These are phyloP conservation scores for Hypoxylon perforatum DNA, from an alignment of 495 filamentous ascomycete species.

Conservation along the genomic window DNA sequence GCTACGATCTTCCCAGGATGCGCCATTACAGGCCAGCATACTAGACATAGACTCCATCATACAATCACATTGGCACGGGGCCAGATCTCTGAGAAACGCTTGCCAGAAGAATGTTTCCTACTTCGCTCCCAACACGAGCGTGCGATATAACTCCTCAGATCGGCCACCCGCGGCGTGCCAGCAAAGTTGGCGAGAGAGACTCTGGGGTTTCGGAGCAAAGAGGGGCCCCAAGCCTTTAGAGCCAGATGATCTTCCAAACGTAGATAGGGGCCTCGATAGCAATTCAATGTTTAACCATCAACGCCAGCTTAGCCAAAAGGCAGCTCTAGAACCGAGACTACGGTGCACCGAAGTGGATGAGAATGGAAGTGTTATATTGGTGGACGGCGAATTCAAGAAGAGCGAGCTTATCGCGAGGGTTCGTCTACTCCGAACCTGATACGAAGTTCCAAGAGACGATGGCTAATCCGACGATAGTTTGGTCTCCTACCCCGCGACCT, in stretches of 20 bases:
- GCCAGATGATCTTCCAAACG: slow-evolving; percentile 64
- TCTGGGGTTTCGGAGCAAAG: slow-evolving; percentile 59
- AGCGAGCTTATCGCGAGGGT: slow-evolving; percentile 96
- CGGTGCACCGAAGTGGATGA: slow-evolving; percentile 95
- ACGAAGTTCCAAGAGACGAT: not conserved
- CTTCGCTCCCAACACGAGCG: slow-evolving; percentile 19
- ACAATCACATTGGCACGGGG: slow-evolving; percentile 34
- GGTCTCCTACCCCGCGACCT: slow-evolving; percentile 95
- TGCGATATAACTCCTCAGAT: slow-evolving; percentile 51
- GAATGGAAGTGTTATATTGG: slow-evolving; percentile 91
- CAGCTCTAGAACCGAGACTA: slow-evolving; percentile 81
- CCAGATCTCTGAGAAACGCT: slow-evolving; percentile 6
- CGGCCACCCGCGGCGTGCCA: slow-evolving; percentile 53
- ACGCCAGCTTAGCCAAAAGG: slow-evolving; percentile 73
- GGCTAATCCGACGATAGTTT: slow-evolving; percentile 69
- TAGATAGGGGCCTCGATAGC: slow-evolving; percentile 59
- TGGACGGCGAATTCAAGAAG: slow-evolving; percentile 97
- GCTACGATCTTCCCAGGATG: slow-evolving; percentile 23
- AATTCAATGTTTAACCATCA: slow-evolving; percentile 67
- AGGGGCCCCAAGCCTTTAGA: slow-evolving; percentile 51
- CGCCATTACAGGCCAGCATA: slow-evolving; percentile 54
- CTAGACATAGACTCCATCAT: slow-evolving; percentile 58
- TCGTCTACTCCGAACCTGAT: slow-evolving; percentile 39
- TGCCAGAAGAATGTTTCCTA: slow-evolving; percentile 24
- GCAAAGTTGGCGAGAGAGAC: slow-evolving; percentile 64